phyloP scores from a whole-genome alignment of 148 eudicot genomes.

The Limonium bicolor region DNA sequence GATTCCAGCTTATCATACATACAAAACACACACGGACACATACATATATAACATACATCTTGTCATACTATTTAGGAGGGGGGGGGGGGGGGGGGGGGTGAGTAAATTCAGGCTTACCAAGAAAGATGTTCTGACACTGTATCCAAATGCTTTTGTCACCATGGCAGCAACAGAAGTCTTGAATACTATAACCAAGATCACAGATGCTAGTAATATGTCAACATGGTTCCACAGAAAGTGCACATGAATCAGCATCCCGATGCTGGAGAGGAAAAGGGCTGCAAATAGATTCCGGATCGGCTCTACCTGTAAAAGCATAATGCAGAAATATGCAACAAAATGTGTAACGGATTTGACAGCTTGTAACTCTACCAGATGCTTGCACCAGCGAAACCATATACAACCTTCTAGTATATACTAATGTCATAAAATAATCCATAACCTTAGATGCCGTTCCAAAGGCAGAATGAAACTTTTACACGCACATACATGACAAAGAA shows the following conservation, averaged over 20 bases:
- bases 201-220: slow-evolving; percentile 95
- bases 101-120: slow-evolving; percentile 42
- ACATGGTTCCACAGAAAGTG: slow-evolving; percentile 96
- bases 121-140: slow-evolving; percentile 63
- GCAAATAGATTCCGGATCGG: slow-evolving; percentile 97
- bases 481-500: too few relatives aligned
- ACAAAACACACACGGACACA: neutral
- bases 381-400: too few relatives aligned
- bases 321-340: too few relatives aligned
- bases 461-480: too few relatives aligned
- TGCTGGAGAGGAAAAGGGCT: slow-evolving; percentile 96
- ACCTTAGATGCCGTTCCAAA: too few relatives aligned
- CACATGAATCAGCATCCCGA: slow-evolving; percentile 93
- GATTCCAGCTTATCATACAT: slow-evolving; percentile 2
- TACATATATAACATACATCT: slow-evolving; percentile 2
- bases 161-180: slow-evolving; percentile 77
- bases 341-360: too few relatives aligned
- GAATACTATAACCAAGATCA: slow-evolving; percentile 71
- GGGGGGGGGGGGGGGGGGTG: too few relatives aligned
- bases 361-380: too few relatives aligned
- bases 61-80: slow-evolving; percentile 3
- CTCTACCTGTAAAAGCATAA: slow-evolving; percentile 95
- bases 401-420: too few relatives aligned
- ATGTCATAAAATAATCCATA: too few relatives aligned
- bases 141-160: slow-evolving; percentile 73